Evolutionary conservation across 2,329 filamentous ascomycete species (phyloP), one percentile per base, ranked within the genome.

Genomic region (Dothideomycetes sp.): DNA sequence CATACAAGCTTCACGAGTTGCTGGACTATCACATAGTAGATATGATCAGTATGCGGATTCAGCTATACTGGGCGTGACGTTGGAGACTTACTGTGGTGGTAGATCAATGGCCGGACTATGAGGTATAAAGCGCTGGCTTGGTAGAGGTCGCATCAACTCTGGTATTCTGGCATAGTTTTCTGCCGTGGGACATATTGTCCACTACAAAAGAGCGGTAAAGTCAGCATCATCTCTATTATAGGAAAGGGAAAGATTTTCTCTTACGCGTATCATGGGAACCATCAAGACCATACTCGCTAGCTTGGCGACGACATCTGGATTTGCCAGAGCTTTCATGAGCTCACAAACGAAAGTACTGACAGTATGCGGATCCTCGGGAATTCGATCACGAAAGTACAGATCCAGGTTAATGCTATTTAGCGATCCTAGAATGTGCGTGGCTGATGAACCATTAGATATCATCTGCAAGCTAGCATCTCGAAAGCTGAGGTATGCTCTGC

Each of bases 111-210:
- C 40, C 11, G 40, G 40, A 5, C 32, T 36, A 22, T 43, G 40
- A n/a, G 40, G 40, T n/a, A 43, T 28, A 5, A 43, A 35, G 28
- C 40, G 28, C 17, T 43, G 40, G n/a, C 27, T 32, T 15, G 32
- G 32, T 13, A 43, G 9, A 4, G 40, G 40, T 27, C 33, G 32
- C 33, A 43, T 43, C 12, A 43, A 27, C 11, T 16, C 15, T 31
- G 40, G 33, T 43, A 43, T 35, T n/a, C 22, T 31, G 23, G 32
- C 24, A n/a, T 43, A 43, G 27, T 43, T 32, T 17, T 43, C 40
- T 8, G 40, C 33, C 8, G 40, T 43, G 2, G 40, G 40, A 5
- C 31, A 32, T 15, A 43, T 22, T 4, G 37, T 43, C 40, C 40
- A 43, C 40, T 43, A 15, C 18, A 19, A n/a, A n/a, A n/a, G n/a